phyloP scores from a whole-genome alignment of 2,329 filamentous ascomycete species.

The Colletotrichum destructivum region DNA sequence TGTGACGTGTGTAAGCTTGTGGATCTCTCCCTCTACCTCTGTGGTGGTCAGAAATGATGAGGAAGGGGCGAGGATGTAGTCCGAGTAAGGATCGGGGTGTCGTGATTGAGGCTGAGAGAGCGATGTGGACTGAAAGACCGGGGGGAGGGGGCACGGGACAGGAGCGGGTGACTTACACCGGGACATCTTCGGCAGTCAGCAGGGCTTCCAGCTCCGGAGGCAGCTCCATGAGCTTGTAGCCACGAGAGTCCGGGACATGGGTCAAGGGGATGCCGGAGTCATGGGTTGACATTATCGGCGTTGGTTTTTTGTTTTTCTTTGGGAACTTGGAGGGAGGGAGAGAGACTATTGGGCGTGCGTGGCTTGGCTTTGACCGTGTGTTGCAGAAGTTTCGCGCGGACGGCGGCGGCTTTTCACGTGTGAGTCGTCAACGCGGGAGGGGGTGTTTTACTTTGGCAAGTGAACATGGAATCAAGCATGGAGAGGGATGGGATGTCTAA shows the following conservation, averaged over 20 bases:
- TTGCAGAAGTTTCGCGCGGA: background rate
- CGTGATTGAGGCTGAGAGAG: conserved; percentile 30
- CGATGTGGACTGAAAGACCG: conserved; percentile 1
- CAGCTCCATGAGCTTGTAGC: conserved; percentile 75
- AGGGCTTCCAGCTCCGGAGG: conserved; percentile 70
- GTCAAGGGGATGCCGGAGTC: conserved; percentile 64
- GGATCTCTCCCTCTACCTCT: no score
- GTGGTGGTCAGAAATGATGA: background rate
- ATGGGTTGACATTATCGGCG: conserved; percentile 61
- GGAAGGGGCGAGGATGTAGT: conserved; percentile 1
- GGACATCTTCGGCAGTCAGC: conserved; percentile 68
- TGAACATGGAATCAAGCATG: background rate
- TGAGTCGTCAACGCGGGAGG: background rate
- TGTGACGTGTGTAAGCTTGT: conserved; percentile 45
- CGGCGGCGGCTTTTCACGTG: background rate
- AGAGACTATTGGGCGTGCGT: background rate
- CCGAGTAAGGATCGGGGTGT: conserved; percentile 15
- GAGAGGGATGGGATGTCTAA: conserved; percentile 4
- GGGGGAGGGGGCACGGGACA: conserved; percentile 12
- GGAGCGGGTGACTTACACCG: conserved; percentile 59
- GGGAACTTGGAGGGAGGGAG: no score
- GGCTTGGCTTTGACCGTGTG: background rate
- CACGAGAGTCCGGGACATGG: conserved; percentile 63
- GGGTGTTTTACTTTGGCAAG: background rate
- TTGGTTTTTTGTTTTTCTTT: no score